These are phyloP conservation scores for Coprinellus micaceus DNA, from an alignment of 768 basidiomycete genomes.

Conservation along the genomic window DNA sequence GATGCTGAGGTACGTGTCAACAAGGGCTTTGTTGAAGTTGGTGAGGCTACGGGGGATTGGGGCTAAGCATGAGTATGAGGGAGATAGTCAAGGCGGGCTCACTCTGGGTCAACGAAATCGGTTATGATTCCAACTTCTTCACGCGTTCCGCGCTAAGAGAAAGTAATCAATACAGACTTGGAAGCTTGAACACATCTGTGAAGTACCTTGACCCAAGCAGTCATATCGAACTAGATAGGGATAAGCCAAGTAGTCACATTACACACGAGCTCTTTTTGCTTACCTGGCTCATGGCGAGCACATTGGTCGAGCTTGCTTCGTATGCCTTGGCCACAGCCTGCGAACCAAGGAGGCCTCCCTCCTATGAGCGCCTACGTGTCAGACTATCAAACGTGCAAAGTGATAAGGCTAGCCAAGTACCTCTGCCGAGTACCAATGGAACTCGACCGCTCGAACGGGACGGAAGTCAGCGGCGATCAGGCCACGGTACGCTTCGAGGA, in stretches of 20 bases:
- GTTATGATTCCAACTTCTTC: constrained; percentile 83
- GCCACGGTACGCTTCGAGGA: constrained; percentile 72
- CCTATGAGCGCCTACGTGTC: constrained; percentile 37
- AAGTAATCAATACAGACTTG: constrained; percentile 10
- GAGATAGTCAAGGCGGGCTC: constrained; percentile 13
- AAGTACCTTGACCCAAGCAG: constrained; percentile 84
- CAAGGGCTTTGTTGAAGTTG: constrained; percentile 71
- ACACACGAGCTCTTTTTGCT: constrained; percentile 6
- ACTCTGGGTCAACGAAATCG: constrained; percentile 73
- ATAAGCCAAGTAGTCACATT: constrained; percentile 12
- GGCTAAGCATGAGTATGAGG: background rate
- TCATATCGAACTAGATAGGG: constrained; percentile 74
- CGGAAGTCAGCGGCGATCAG: constrained; percentile 65
- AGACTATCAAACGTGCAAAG: constrained; percentile 2
- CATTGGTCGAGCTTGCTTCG: constrained; percentile 55
- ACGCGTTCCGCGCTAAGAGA: constrained; percentile 52
- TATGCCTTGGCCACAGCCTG: constrained; percentile 86
- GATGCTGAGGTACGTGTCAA: constrained; percentile 77
- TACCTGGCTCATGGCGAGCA: constrained; percentile 84
- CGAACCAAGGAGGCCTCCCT: constrained; percentile 82
- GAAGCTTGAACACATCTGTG: constrained; percentile 22
- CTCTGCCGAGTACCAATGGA: constrained; percentile 85
- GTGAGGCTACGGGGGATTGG: constrained; percentile 55
- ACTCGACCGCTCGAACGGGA: constrained; percentile 65
- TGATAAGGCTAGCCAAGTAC: constrained; percentile 34